Conservation (phyloP, 2,329 filamentous ascomycete species). For the Fusarium newnesense region DNA sequence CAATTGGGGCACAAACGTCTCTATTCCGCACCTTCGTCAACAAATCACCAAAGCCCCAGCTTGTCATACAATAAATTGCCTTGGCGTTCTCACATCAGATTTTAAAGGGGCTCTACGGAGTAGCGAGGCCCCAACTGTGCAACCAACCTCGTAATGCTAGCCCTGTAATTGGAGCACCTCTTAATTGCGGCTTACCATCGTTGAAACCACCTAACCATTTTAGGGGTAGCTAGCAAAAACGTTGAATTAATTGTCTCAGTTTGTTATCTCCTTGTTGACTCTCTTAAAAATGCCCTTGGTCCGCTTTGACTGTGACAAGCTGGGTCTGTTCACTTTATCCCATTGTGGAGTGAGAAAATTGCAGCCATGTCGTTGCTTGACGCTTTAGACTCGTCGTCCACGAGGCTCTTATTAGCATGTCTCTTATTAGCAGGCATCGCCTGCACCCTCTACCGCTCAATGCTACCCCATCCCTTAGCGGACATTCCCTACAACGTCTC, state of each 20-base stretch:
- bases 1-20: not conserved
- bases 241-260: slow-evolving; percentile 5
- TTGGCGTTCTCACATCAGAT: slow-evolving; percentile 21
- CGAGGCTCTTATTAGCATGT: not conserved
- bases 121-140: slow-evolving; percentile 10
- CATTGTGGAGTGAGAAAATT: not conserved
- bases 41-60: not conserved
- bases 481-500: slow-evolving; percentile 25
- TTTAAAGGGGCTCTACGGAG: not conserved
- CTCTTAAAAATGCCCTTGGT: not conserved
- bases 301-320: not conserved
- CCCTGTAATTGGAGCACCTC: slow-evolving; percentile 2
- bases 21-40: rapidly evolving
- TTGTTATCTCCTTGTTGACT: not conserved
- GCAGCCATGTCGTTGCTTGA: not conserved
- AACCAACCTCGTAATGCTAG: not conserved
- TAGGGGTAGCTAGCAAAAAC: not conserved
- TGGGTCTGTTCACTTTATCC: not conserved
- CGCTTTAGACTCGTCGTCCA: not conserved
- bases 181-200: slow-evolving; percentile 2
- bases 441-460: slow-evolving; percentile 14
- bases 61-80: not conserved
- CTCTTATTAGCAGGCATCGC: slow-evolving; percentile 5
- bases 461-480: slow-evolving; percentile 19
- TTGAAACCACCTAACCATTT: slow-evolving; percentile 9